Evolutionary conservation across 306 rosid genomes (phyloP).

Genomic region (Quercus gilva): DNA sequence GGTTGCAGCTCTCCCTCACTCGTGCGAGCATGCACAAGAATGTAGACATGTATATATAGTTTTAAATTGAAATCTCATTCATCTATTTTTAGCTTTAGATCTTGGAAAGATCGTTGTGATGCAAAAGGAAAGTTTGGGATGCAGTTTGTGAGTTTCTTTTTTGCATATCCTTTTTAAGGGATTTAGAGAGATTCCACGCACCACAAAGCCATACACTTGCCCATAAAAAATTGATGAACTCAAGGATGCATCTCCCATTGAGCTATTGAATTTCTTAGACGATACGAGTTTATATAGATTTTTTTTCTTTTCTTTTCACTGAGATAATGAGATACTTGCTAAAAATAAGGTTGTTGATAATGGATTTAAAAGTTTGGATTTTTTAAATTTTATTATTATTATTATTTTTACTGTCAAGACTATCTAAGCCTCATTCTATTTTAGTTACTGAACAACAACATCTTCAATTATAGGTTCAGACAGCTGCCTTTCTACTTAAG

Average conservation of each 20-base stretch:
- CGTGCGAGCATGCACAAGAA: background rate
- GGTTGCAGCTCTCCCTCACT: slow-evolving; percentile 5
- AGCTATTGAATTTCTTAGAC: too few species aligned
- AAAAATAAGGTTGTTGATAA: background rate
- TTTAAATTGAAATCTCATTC: background rate
- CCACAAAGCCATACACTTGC: background rate
- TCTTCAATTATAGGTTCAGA: slow-evolving; percentile 54
- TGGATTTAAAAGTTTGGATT: background rate
- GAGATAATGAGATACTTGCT: background rate
- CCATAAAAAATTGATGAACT: background rate
- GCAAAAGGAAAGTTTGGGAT: background rate
- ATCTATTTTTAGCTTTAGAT: background rate
- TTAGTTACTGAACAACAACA: background rate
- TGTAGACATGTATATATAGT: too few species aligned
- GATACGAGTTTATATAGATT: too few species aligned
- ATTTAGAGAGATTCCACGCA: background rate
- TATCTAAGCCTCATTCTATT: too few species aligned
- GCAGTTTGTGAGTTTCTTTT: background rate
- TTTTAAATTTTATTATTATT: background rate
- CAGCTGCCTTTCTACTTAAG: slow-evolving; percentile 81
- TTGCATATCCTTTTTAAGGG: background rate
- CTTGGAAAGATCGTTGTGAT: background rate
- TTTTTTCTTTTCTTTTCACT: background rate
- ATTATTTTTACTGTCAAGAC: too few species aligned
- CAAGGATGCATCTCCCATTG: too few species aligned